These are phyloP conservation scores for Podila clonocystis DNA, from an alignment of 192 early-diverging fungal genomes.

Conservation along the genomic window DNA sequence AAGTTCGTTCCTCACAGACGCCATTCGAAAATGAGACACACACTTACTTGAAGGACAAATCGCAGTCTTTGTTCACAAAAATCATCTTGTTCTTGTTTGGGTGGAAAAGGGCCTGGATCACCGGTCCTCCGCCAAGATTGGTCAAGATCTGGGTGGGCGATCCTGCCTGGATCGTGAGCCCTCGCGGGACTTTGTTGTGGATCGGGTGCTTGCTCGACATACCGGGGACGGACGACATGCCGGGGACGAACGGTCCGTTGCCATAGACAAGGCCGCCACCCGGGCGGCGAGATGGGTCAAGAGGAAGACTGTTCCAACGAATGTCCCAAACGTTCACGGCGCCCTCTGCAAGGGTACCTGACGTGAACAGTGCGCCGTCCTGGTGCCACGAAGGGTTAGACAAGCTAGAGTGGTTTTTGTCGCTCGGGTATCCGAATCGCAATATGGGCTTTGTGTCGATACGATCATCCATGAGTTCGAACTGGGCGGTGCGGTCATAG, in stretches of 20 bases:
- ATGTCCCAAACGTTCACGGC: slow-evolving; percentile 35
- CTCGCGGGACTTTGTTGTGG: background rate
- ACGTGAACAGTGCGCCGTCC: slow-evolving; percentile 27
- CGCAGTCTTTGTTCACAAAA: slow-evolving; percentile 1
- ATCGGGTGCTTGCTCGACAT: slow-evolving; percentile 3
- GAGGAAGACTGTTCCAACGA: slow-evolving; percentile 20
- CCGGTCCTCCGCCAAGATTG: slow-evolving; percentile 4
- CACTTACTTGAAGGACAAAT: slow-evolving; percentile 29
- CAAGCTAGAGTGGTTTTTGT: background rate
- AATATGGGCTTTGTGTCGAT: background rate
- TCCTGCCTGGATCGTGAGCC: background rate
- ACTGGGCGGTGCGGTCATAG: slow-evolving; percentile 4
- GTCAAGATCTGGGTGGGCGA: slow-evolving; percentile 19
- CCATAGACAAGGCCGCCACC: slow-evolving; percentile 15
- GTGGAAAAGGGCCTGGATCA: slow-evolving; percentile 26
- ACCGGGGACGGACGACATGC: background rate
- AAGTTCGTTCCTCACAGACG: no score
- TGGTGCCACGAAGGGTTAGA: slow-evolving; percentile 33
- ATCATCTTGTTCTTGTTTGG: slow-evolving; percentile 30
- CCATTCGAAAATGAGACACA: background rate
- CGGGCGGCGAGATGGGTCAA: background rate
- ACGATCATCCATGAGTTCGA: slow-evolving; percentile 23
- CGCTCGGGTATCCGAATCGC: background rate
- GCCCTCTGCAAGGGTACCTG: slow-evolving; percentile 8
- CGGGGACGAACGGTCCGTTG: slow-evolving; percentile 5